Evolutionary conservation across 2,329 filamentous ascomycete genomes (phyloP).

Genomic region (Aspergillus sp.): DNA sequence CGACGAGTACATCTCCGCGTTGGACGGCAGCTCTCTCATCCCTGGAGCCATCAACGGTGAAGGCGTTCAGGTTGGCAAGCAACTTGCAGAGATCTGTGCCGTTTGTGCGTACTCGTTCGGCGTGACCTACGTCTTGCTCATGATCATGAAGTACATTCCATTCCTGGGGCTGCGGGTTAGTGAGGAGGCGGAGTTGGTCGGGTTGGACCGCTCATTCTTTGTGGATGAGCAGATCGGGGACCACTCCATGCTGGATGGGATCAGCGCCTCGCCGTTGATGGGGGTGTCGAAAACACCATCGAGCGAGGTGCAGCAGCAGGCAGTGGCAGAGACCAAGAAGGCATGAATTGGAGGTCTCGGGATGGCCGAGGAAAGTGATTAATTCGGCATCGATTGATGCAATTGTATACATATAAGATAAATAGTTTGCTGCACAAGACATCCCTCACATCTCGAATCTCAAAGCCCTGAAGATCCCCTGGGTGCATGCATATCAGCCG

Average conservation of each 20-base stretch:
- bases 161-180: slow-evolving; percentile 55
- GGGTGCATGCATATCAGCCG: not conserved
- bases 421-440: not conserved
- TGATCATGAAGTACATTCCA: slow-evolving; percentile 55
- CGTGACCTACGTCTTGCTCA: slow-evolving; percentile 53
- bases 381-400: not conserved
- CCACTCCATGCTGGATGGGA: slow-evolving; percentile 40
- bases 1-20: slow-evolving; percentile 38
- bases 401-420: not conserved
- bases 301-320: slow-evolving; percentile 11
- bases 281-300: slow-evolving; percentile 16
- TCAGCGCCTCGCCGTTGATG: slow-evolving; percentile 11
- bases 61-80: slow-evolving; percentile 55
- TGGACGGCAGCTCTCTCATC: slow-evolving; percentile 50
- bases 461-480: slow-evolving; percentile 1
- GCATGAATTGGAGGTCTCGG: not conserved
- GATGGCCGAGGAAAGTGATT: not conserved
- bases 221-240: slow-evolving; percentile 58
- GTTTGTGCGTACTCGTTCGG: slow-evolving; percentile 55
- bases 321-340: slow-evolving; percentile 4
- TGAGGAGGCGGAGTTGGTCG: slow-evolving; percentile 56
- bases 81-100: slow-evolving; percentile 57
- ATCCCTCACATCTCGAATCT: not conserved
- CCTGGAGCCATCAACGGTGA: slow-evolving; percentile 56
- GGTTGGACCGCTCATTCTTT: slow-evolving; percentile 57